Percentiles rank a stretch among this genome's conserved stretches.
These are phyloP conservation scores for Pluteus cervinus DNA, from an alignment of 768 basidiomycete species.

Conservation along the genomic window DNA sequence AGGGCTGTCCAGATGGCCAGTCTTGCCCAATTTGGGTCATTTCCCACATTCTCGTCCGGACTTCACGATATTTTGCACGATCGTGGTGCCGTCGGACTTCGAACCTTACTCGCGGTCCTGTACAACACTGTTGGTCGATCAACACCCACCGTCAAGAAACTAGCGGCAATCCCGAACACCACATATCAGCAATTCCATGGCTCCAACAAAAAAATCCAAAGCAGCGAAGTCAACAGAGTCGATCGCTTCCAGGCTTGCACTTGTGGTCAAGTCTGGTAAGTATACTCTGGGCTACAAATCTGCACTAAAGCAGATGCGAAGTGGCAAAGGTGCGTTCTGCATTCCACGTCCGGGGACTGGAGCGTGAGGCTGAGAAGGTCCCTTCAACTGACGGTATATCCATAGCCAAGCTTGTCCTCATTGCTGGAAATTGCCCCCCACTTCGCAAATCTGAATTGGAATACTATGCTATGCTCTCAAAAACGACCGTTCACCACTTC, in stretches of 20 bases:
- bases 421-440: conserved; percentile 98
- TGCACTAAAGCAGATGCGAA: conserved; percentile 97
- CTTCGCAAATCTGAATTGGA: conserved; percentile 99
- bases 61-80: too few species aligned
- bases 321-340: conserved; percentile 86
- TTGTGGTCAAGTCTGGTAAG: conserved; percentile 99
- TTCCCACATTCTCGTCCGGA: too few species aligned
- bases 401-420: conserved; percentile 94
- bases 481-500: conserved; percentile 98
- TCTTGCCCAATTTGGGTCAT: too few species aligned
- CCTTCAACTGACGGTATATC: conserved; percentile 62
- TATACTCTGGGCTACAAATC: conserved; percentile 98
- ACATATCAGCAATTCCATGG: conserved; percentile 52
- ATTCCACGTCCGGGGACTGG: conserved; percentile 72
- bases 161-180: conserved; percentile 15
- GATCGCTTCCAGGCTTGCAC: conserved; percentile 84
- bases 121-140: conserved; percentile 2
- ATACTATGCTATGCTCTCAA: conserved; percentile 99
- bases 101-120: too few species aligned
- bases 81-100: too few species aligned
- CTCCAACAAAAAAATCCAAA: conserved; percentile 94
- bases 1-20: too few species aligned
- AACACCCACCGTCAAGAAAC: conserved; percentile 9
- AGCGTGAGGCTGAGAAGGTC: conserved; percentile 99
- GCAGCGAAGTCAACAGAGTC: conserved; percentile 90